phyloP scores from a whole-genome alignment of 1,284 basidiomycete species.

The Trichosporon coremiiforme region DNA sequence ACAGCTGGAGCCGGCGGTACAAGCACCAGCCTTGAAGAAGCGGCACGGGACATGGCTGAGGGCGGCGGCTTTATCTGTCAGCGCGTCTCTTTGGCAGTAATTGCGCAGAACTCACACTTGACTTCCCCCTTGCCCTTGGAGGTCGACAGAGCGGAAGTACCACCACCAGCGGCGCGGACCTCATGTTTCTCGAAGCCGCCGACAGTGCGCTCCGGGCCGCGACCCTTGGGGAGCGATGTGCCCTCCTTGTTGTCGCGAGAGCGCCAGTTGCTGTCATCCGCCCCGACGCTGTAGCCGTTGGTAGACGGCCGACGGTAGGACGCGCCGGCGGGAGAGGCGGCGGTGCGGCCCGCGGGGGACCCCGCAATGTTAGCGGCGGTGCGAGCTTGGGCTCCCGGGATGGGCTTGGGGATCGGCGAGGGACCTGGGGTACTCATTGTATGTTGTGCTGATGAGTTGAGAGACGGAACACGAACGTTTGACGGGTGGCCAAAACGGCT shows the following conservation, averaged over 20 bases:
- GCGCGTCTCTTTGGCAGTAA: background rate
- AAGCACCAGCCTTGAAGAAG: slow-evolving; percentile 91
- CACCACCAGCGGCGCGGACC: slow-evolving; percentile 27
- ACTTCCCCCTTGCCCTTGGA: slow-evolving; percentile 29
- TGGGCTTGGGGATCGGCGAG: slow-evolving; percentile 36
- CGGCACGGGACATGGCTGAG: slow-evolving; percentile 97
- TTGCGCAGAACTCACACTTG: slow-evolving; percentile 22
- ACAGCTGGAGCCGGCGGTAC: slow-evolving; percentile 89
- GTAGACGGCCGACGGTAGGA: slow-evolving; percentile 23
- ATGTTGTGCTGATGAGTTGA: slow-evolving; percentile 18
- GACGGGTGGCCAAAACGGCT: background rate
- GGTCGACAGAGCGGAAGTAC: slow-evolving; percentile 27
- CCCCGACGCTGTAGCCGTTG: slow-evolving; percentile 28
- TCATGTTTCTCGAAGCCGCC: slow-evolving; percentile 47
- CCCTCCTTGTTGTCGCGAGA: slow-evolving; percentile 22
- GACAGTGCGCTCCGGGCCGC: slow-evolving; percentile 41
- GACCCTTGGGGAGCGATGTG: slow-evolving; percentile 24
- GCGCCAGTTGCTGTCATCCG: slow-evolving; percentile 39
- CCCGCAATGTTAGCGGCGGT: slow-evolving; percentile 37
- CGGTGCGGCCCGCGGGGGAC: slow-evolving; percentile 20
- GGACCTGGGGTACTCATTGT: slow-evolving; percentile 13
- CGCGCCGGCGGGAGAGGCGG: slow-evolving; percentile 12
- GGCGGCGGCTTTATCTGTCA: slow-evolving; percentile 32
- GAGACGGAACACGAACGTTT: slow-evolving; percentile 30
- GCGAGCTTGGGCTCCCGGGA: slow-evolving; percentile 43